These are phyloP conservation scores for Corylus avellana DNA, from an alignment of 306 rosid species.

Conservation along the genomic window DNA sequence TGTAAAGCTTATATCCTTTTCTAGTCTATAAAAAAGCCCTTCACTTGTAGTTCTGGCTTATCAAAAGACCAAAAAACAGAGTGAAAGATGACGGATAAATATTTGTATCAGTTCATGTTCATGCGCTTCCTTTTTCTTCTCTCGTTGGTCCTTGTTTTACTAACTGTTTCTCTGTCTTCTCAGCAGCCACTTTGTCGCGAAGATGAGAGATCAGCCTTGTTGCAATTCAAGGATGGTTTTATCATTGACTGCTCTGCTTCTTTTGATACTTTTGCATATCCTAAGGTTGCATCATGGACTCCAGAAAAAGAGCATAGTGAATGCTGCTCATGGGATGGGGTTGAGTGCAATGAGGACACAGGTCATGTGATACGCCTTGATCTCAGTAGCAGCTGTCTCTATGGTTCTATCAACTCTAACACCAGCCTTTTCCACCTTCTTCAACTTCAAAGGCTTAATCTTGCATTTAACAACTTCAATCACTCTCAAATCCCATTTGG, in stretches of 20 bases:
- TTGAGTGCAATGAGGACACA: neutral
- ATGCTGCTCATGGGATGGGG: neutral
- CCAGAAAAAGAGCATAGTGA: too few species aligned
- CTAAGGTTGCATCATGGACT: too few species aligned
- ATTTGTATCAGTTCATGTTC: too few species aligned
- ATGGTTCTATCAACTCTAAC: neutral
- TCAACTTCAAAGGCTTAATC: slow-evolving; percentile 31
- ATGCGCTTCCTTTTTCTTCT: neutral
- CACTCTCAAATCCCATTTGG: slow-evolving; percentile 25
- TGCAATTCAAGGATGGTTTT: too few species aligned
- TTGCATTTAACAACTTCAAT: slow-evolving; percentile 30
- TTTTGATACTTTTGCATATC: too few species aligned
- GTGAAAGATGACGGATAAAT: neutral
- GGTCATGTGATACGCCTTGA: neutral
- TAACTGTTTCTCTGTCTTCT: neutral
- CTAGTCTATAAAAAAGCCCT: too few species aligned
- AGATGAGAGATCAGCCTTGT: too few species aligned
- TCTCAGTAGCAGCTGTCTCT: neutral
- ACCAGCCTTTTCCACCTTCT: neutral
- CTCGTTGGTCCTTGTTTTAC: neutral
- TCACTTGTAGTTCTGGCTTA: too few species aligned
- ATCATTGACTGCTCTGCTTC: too few species aligned
- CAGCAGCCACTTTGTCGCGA: neutral
- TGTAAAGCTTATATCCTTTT: too few species aligned
- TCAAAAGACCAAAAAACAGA: too few species aligned